Conservation (phyloP, 768 basidiomycete species). For the Favolaschia claudopus region DNA sequence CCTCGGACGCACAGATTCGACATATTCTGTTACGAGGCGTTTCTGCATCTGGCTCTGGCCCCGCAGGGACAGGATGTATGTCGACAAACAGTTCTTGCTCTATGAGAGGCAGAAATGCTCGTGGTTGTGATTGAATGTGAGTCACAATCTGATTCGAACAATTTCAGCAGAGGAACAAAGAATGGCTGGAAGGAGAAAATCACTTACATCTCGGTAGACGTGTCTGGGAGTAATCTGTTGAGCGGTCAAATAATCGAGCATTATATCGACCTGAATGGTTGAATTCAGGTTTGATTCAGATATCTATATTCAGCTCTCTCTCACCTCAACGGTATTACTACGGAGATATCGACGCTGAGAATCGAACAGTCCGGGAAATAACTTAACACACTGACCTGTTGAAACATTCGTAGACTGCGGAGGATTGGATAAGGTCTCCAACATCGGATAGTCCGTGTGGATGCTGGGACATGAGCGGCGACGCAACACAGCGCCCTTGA, state of each 20-base stretch:
- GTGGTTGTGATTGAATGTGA: conserved; percentile 65
- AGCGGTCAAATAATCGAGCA: conserved; percentile 80
- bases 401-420: conserved; percentile 84
- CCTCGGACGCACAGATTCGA: conserved; percentile 76
- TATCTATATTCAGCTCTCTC: no score
- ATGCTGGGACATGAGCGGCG: conserved; percentile 63
- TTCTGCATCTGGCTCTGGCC: conserved; percentile 61
- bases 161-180: neutral
- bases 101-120: conserved; percentile 69
- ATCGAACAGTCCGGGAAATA: neutral
- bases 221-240: conserved; percentile 69
- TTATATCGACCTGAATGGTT: conserved; percentile 85
- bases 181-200: neutral
- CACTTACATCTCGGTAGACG: conserved; percentile 77
- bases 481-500: conserved; percentile 74
- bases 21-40: conserved; percentile 71
- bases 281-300: no score
- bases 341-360: conserved; percentile 34
- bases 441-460: conserved; percentile 74
- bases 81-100: conserved; percentile 78
- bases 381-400: conserved; percentile 9
- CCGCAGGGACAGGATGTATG: conserved; percentile 64
- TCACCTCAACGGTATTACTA: conserved; percentile 77
- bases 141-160: conserved; percentile 59
- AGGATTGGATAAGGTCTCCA: conserved; percentile 78